Conservation (phyloP, 2,329 filamentous ascomycete species). For the Cladophialophora chaetospira region DNA sequence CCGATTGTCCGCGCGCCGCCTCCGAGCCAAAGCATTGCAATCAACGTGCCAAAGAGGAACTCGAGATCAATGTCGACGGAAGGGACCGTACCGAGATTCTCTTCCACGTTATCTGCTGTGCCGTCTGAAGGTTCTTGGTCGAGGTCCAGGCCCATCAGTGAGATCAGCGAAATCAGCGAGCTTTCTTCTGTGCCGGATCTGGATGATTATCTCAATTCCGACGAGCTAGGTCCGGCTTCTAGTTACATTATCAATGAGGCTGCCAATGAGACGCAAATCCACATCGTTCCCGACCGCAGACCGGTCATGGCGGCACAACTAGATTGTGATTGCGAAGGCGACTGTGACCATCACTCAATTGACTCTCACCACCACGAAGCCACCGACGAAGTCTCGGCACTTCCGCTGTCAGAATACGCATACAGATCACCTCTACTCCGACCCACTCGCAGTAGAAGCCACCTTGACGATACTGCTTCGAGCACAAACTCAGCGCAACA, state of each 20-base stretch:
- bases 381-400: conserved; percentile 33
- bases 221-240: conserved; percentile 28
- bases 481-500: conserved; percentile 21
- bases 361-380: conserved; percentile 27
- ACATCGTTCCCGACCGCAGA: conserved; percentile 26
- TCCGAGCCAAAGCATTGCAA: conserved; percentile 46
- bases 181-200: conserved; percentile 25
- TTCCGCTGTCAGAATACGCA: conserved; percentile 26
- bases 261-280: conserved; percentile 28
- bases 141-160: conserved; percentile 37
- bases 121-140: conserved; percentile 44
- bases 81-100: conserved; percentile 42
- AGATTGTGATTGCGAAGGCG: conserved; percentile 12
- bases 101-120: conserved; percentile 48
- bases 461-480: conserved; percentile 13
- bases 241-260: conserved; percentile 28
- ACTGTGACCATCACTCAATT: not conserved
- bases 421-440: conserved; percentile 29
- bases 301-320: conserved; percentile 9
- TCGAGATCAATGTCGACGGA: conserved; percentile 39
- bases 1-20: conserved; percentile 38
- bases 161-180: conserved; percentile 4
- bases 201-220: conserved; percentile 26
- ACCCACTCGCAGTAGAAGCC: conserved; percentile 23
- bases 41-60: conserved; percentile 33